Evolutionary conservation across 2,329 filamentous ascomycete species (phyloP).

Genomic region (Setomelanomma holmii): DNA sequence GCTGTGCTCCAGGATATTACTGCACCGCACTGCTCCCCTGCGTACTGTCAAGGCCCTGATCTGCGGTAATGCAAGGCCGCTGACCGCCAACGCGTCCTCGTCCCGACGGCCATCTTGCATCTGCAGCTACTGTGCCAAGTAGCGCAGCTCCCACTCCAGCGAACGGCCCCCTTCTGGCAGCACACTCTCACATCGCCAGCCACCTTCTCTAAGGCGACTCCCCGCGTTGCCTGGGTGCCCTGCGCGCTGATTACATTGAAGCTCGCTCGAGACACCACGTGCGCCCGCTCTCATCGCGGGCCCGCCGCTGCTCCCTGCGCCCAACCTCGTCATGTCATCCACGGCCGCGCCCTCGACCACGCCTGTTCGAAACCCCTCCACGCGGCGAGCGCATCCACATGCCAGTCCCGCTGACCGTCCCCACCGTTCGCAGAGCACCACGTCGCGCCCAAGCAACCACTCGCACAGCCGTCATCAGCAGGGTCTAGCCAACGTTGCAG

Average conservation of each 20-base stretch:
- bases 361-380: constrained; percentile 43
- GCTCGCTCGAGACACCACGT: constrained; percentile 22
- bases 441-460: constrained; percentile 35
- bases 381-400: constrained; percentile 33
- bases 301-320: constrained; percentile 38
- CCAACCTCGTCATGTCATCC: constrained; percentile 41
- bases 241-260: constrained; percentile 21
- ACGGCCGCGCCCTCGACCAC: constrained; percentile 52
- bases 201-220: constrained; percentile 6
- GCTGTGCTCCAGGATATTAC: constrained; percentile 3
- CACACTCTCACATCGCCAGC: background rate
- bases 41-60: background rate
- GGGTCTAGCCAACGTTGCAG: constrained; percentile 61
- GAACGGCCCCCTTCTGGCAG: constrained; percentile 21
- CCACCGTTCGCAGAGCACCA: constrained; percentile 47
- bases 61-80: constrained; percentile 4
- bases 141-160: constrained; percentile 8
- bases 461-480: constrained; percentile 49
- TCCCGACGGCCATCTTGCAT: constrained; percentile 7
- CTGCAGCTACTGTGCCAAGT: constrained; percentile 3
- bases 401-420: constrained; percentile 40
- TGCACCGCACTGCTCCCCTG: background rate
- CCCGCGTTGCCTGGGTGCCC: constrained; percentile 7
- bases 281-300: constrained; percentile 20
- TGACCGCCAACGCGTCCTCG: constrained; percentile 12